A percentile compares a stretch with the other conserved stretches of the same genome.
phyloP scores from a whole-genome alignment of 768 basidiomycete species.

The Trametes villosa region DNA sequence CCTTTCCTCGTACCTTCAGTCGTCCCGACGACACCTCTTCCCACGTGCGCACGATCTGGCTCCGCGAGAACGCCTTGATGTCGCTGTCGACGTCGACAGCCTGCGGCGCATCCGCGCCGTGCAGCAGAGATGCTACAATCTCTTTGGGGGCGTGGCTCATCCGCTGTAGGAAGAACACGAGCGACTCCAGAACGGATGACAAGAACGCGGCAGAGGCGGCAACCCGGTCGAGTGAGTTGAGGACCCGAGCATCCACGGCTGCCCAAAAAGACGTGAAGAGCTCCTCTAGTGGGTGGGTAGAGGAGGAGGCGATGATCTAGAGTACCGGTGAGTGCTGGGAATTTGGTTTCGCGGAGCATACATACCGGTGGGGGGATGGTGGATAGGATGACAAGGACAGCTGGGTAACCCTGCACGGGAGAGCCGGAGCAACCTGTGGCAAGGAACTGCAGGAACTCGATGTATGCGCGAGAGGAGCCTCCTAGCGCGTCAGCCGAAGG shows the following conservation, averaged over 20 bases:
- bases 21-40: slow-evolving; percentile 46
- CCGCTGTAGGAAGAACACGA: slow-evolving; percentile 58
- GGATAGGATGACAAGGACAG: slow-evolving; percentile 78
- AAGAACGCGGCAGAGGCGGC: slow-evolving; percentile 67
- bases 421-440: slow-evolving; percentile 78
- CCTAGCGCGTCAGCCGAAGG: neutral
- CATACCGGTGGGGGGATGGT: slow-evolving; percentile 75
- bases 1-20: slow-evolving; percentile 51
- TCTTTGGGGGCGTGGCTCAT: slow-evolving; percentile 34
- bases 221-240: slow-evolving; percentile 58
- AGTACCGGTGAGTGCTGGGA: slow-evolving; percentile 33
- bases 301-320: slow-evolving; percentile 26
- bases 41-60: slow-evolving; percentile 54
- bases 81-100: neutral
- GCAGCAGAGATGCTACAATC: slow-evolving; percentile 9
- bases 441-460: slow-evolving; percentile 80
- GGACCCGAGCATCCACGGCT: slow-evolving; percentile 69
- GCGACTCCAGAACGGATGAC: slow-evolving; percentile 70
- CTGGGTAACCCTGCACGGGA: slow-evolving; percentile 80
- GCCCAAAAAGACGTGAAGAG: slow-evolving; percentile 85
- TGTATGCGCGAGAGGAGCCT: slow-evolving; percentile 54
- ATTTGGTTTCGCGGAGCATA: neutral
- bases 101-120: neutral
- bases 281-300: slow-evolving; percentile 42
- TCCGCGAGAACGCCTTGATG: slow-evolving; percentile 42